Evolutionary conservation across 306 rosid species (phyloP), one percentile per base, ranked within the genome.

Genomic region (Prunus mume): DNA sequence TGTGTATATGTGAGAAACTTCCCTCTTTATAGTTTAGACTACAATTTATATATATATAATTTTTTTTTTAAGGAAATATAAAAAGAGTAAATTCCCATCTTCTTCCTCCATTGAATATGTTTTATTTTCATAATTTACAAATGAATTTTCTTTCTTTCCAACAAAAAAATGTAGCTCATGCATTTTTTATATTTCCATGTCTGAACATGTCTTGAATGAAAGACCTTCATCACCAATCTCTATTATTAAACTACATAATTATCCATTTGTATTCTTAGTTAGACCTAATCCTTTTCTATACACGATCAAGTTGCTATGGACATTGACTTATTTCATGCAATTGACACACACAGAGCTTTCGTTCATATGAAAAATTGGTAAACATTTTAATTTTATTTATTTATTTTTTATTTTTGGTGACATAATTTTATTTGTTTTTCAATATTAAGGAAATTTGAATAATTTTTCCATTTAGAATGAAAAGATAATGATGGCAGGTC

Each of bases 11-110:
- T 5, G 8, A 34, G 41, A 34, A 32, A 5, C 0, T 1, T 1
- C 0, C 41, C 0, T 34, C 2, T 6, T 0, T 5, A 0, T 51
- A 51, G 0, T 17, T 15, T 51, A 51, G 56, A 17, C 6, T 51
- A 25, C 27, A 25, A 25, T 25, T 25, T 25, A 25, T 25, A 25
- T 25, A 27, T 2, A 27, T 27, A 27, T 27, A 27, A 27, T 27
- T 2, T 27, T 27, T 2, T 27, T 27, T 27, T 27, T 2, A 2
- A 27, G 30, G 30, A 27, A 55, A 47, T 34, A 47, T 47, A 2
- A 7, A 38, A 38, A 38, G 9, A 38, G 51, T 13, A 47, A 11
- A 47, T 9, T 47, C 51, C 1, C 15, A 2, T 10, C 4, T 13
- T 47, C 14, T 47, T 47, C 51, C 51, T 3, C 0, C 51, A 2